These are phyloP conservation scores for Arthrobotrys sphaeroides DNA, from an alignment of 2,329 filamentous ascomycete genomes.

Conservation along the genomic window DNA sequence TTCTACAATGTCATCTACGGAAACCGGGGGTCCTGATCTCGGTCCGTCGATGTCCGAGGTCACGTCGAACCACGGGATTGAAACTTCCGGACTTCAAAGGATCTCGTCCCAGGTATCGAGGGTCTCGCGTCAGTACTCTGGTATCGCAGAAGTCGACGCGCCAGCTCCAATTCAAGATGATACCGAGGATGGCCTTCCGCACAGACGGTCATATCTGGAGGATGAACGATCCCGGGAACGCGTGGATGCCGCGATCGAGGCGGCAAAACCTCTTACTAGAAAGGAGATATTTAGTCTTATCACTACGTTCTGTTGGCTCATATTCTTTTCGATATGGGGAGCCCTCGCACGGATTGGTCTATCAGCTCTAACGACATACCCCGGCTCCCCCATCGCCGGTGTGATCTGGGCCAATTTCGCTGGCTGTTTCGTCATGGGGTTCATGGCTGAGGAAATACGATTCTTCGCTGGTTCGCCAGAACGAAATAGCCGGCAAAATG, in stretches of 20 bases:
- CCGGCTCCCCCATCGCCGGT: slow-evolving; percentile 73
- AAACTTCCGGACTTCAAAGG: background rate
- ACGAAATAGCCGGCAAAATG: background rate
- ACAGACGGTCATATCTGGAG: slow-evolving; percentile 36
- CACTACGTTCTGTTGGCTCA: slow-evolving; percentile 73
- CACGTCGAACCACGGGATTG: background rate
- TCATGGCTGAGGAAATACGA: slow-evolving; percentile 75
- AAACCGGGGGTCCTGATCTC: background rate
- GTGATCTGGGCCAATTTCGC: slow-evolving; percentile 88
- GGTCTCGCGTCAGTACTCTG: slow-evolving; percentile 27
- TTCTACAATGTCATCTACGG: background rate
- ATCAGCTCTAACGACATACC: slow-evolving; percentile 80
- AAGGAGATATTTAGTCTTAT: slow-evolving; percentile 28
- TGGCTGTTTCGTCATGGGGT: slow-evolving; percentile 84
- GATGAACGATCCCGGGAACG: slow-evolving; percentile 18
- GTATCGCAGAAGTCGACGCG: slow-evolving; percentile 44
- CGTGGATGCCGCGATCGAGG: background rate
- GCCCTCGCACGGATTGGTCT: slow-evolving; percentile 84
- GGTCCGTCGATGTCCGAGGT: background rate
- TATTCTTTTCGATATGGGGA: slow-evolving; percentile 85
- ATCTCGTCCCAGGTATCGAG: background rate
- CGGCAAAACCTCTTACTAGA: background rate
- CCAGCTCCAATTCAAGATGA: slow-evolving; percentile 44
- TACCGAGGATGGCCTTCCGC: background rate
- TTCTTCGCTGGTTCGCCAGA: slow-evolving; percentile 31